Conservation (phyloP, 108 stramenopile genomes). For the Nitzschia sp. region DNA sequence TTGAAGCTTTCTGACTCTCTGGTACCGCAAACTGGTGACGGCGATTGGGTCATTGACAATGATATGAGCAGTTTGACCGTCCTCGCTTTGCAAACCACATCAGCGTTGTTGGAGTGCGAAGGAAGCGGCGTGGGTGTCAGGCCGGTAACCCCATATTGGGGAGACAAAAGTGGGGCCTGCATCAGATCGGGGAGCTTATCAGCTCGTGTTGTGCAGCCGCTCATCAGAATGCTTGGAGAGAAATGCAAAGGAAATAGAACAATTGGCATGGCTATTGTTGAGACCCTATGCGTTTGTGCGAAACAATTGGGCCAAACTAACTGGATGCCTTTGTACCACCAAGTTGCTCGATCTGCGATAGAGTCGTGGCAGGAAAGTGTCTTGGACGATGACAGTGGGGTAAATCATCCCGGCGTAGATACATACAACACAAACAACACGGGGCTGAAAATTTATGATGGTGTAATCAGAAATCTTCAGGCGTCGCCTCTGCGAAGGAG, state of each 20-base stretch:
- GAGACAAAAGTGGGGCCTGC: constrained; percentile 32
- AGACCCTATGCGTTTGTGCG: constrained; percentile 72
- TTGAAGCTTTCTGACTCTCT: constrained; percentile 76
- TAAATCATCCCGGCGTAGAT: neutral
- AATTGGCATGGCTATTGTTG: constrained; percentile 71
- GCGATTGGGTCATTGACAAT: constrained; percentile 27
- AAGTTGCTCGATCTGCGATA: constrained; percentile 50
- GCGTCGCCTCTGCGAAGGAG: constrained; percentile 25
- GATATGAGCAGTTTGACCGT: constrained; percentile 34
- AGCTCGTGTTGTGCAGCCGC: constrained; percentile 77
- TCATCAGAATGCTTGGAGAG: constrained; percentile 64
- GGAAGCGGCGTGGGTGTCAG: constrained; percentile 21
- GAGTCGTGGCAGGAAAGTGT: constrained; percentile 48
- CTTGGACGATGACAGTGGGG: neutral
- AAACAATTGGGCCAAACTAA: constrained; percentile 60
- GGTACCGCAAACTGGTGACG: constrained; percentile 32
- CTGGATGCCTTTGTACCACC: constrained; percentile 81
- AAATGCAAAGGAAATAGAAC: constrained; percentile 38
- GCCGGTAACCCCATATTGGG: constrained; percentile 30
- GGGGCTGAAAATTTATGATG: constrained; percentile 44
- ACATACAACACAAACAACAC: neutral
- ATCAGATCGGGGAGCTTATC: constrained; percentile 53
- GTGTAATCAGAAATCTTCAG: constrained; percentile 41
- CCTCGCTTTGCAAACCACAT: constrained; percentile 61
- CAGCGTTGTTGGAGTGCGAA: constrained; percentile 55